These are phyloP conservation scores for Suhomyces anneliseae DNA, from an alignment of 1,139 yeast species.

Conservation along the genomic window DNA sequence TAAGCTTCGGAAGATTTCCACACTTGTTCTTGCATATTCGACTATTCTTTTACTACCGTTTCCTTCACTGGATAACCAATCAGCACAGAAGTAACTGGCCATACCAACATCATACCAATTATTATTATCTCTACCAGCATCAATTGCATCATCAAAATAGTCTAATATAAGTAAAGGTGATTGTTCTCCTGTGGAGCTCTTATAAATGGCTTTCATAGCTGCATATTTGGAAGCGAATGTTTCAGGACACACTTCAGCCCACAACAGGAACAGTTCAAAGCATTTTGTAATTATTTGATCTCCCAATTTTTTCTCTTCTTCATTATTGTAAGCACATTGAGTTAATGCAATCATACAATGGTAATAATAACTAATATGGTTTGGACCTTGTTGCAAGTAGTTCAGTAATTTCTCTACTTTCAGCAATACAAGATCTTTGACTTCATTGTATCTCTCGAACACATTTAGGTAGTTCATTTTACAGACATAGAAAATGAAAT, in stretches of 20 bases:
- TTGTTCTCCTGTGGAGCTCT: slow-evolving; percentile 13
- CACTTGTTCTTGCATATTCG: slow-evolving; percentile 22
- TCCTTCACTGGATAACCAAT: slow-evolving; percentile 38
- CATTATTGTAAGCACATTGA: slow-evolving; percentile 5
- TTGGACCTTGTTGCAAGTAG: slow-evolving; percentile 24
- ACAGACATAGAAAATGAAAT: slow-evolving; percentile 7
- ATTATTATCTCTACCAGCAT: slow-evolving; percentile 30
- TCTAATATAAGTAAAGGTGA: slow-evolving; percentile 43
- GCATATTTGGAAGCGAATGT: slow-evolving; percentile 37
- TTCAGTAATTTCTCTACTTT: slow-evolving; percentile 18
- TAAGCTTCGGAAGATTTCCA: slow-evolving; percentile 21
- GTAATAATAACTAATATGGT: slow-evolving; percentile 26
- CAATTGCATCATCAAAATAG: slow-evolving; percentile 48
- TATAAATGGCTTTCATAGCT: slow-evolving; percentile 34
- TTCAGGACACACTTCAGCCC: slow-evolving; percentile 37
- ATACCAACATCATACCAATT: slow-evolving; percentile 43
- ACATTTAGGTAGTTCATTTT: slow-evolving; percentile 11
- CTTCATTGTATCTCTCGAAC: slow-evolving; percentile 23
- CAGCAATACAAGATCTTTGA: slow-evolving; percentile 19
- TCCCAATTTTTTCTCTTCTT: slow-evolving; percentile 7
- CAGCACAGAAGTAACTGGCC: slow-evolving; percentile 46
- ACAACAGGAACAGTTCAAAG: slow-evolving; percentile 26
- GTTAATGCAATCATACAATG: slow-evolving; percentile 18
- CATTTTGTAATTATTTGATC: slow-evolving; percentile 14
- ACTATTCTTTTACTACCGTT: slow-evolving; percentile 15